Evolutionary conservation across 1,139 yeast genomes (phyloP).

Genomic region (Oligophagozyma castellii): DNA sequence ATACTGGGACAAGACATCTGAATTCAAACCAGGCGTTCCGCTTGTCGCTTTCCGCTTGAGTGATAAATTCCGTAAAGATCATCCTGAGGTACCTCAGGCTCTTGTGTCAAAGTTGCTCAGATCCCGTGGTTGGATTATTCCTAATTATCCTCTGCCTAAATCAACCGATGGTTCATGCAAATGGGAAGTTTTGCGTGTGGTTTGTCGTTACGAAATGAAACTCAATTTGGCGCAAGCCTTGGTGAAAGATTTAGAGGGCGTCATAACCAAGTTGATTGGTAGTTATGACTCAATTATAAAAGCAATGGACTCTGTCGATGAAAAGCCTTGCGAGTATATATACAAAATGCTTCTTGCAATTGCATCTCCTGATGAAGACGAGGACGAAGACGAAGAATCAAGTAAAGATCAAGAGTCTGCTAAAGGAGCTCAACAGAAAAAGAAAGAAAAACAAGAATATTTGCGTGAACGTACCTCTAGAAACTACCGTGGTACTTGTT

Average conservation of each 20-base stretch:
- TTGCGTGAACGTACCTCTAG: constrained; percentile 2
- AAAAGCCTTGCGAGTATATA: constrained; percentile 8
- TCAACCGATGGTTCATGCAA: constrained; percentile 26
- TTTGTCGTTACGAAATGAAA: constrained; percentile 60
- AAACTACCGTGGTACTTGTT: constrained; percentile 5
- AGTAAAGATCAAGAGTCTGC: constrained; percentile 2
- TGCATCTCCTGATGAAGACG: constrained; percentile 14
- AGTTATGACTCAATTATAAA: constrained; percentile 26
- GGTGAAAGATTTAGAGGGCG: constrained; percentile 48
- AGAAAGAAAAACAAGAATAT: constrained; percentile 1
- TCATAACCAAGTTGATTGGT: constrained; percentile 39
- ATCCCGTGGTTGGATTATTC: constrained; percentile 76
- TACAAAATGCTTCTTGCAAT: constrained; percentile 14
- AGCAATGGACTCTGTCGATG: constrained; percentile 4
- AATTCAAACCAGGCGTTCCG: constrained; percentile 67
- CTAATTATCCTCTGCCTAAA: constrained; percentile 79
- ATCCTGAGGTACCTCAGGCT: constrained; percentile 80
- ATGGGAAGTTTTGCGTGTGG: constrained; percentile 69
- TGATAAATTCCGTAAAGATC: constrained; percentile 38
- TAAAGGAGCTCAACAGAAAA: constrained; percentile 1
- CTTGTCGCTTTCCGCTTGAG: constrained; percentile 78
- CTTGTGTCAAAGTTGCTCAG: constrained; percentile 61
- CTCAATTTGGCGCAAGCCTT: constrained; percentile 62
- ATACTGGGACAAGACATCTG: constrained; percentile 12
- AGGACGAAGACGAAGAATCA: constrained; percentile 5